A percentile compares a stretch with the other conserved stretches of the same genome.
Conservation (phyloP, 1,139 yeast genomes). For the Blastobotrys aristatus region DNA sequence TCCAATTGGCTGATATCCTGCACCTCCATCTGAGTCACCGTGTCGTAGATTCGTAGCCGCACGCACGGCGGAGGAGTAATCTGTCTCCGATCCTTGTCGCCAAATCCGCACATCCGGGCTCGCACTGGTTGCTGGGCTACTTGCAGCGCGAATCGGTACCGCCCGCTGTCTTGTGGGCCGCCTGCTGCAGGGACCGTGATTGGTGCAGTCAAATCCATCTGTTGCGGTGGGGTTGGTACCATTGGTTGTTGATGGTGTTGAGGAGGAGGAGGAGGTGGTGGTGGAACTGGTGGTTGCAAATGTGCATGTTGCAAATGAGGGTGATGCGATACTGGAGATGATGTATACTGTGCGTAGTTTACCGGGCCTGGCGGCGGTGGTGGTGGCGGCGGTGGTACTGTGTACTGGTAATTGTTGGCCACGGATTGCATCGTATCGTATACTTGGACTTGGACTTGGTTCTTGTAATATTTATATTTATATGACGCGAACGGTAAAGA, state of each 20-base stretch:
- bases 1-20: slow-evolving; percentile 30
- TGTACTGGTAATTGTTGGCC: slow-evolving; percentile 7
- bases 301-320: neutral
- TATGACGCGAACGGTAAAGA: neutral
- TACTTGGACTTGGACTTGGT: neutral
- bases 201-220: slow-evolving; percentile 1
- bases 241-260: neutral
- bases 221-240: slow-evolving; percentile 3
- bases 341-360: slow-evolving; percentile 3
- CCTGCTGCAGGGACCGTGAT: neutral
- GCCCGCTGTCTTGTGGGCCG: slow-evolving; percentile 2
- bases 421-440: slow-evolving; percentile 10
- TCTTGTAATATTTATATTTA: neutral
- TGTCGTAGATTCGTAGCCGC: slow-evolving; percentile 32
- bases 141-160: slow-evolving; percentile 25
- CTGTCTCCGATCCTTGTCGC: slow-evolving; percentile 43
- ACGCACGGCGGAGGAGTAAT: slow-evolving; percentile 44
- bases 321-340: slow-evolving; percentile 3
- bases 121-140: slow-evolving; percentile 42
- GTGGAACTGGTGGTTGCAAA: neutral
- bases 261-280: slow-evolving; percentile 1
- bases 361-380: slow-evolving; percentile 2
- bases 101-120: slow-evolving; percentile 45
- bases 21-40: slow-evolving; percentile 26
- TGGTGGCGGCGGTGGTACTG: slow-evolving; percentile 4